Conservation (phyloP, 1,284 basidiomycete species). For the Sanghuangporus sanghuang region DNA sequence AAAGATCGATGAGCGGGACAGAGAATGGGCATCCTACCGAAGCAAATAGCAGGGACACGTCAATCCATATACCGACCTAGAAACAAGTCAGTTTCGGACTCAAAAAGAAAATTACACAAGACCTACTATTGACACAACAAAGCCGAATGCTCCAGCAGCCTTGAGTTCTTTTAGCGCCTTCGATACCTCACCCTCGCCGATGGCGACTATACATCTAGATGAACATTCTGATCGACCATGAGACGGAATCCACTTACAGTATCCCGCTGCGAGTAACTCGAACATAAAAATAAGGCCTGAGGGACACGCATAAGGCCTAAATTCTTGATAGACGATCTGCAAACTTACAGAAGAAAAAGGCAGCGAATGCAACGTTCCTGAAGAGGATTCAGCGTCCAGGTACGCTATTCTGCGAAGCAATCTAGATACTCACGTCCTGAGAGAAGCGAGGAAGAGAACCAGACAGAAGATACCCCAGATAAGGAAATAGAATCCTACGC, state of each 20-base stretch:
- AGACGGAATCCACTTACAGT: not conserved
- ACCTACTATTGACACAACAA: not conserved
- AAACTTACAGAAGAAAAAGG: not conserved
- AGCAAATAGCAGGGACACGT: constrained; percentile 16
- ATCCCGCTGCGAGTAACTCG: not conserved
- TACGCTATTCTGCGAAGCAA: not conserved
- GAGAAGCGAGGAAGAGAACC: constrained; percentile 16
- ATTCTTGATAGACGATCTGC: not conserved
- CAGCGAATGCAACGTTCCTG: not conserved
- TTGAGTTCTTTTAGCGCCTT: not conserved
- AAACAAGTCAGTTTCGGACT: not conserved
- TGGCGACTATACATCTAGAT: not conserved
- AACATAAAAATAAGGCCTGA: not conserved
- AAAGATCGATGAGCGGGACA: constrained; percentile 19
- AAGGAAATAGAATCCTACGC: constrained; percentile 19
- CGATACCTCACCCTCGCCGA: not conserved
- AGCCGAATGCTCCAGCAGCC: not conserved
- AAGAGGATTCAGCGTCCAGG: not conserved
- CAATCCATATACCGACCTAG: constrained; percentile 18
- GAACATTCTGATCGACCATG: not conserved
- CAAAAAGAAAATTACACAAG: not conserved
- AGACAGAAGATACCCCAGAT: constrained; percentile 17
- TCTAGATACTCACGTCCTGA: constrained; percentile 15
- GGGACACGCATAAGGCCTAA: not conserved
- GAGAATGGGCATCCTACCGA: constrained; percentile 17